Evolutionary conservation across 257 asterid genomes (phyloP).

Genomic region (Scutellaria minor): DNA sequence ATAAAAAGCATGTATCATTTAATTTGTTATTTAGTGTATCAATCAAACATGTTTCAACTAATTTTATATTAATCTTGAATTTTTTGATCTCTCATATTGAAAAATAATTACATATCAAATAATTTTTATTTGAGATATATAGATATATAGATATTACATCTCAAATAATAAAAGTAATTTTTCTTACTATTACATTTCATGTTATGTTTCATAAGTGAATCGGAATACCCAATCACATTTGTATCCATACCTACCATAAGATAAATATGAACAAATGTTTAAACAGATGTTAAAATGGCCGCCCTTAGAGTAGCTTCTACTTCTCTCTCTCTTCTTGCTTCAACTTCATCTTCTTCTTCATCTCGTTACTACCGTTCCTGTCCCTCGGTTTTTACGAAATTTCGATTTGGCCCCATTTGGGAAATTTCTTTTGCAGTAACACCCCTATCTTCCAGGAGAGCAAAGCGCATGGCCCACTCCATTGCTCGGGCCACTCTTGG

Average conservation of each 20-base stretch:
- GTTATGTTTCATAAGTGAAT: too few relatives aligned
- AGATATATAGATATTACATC: too few relatives aligned
- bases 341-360: constrained; percentile 40
- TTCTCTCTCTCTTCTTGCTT: constrained; percentile 44
- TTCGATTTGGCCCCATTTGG: constrained; percentile 35
- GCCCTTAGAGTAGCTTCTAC: constrained; percentile 52
- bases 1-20: too few relatives aligned
- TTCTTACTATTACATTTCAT: too few relatives aligned
- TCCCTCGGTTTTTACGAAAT: constrained; percentile 49
- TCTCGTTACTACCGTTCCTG: constrained; percentile 32
- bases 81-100: too few relatives aligned
- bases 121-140: too few relatives aligned
- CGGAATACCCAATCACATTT: too few relatives aligned
- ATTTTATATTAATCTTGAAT: too few relatives aligned
- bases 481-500: constrained; percentile 65
- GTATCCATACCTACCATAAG: background rate
- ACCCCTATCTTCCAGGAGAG: constrained; percentile 34
- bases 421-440: constrained; percentile 38
- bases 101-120: too few relatives aligned
- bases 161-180: too few relatives aligned
- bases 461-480: constrained; percentile 59
- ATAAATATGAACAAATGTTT: constrained; percentile 37
- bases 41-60: too few relatives aligned
- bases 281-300: constrained; percentile 43
- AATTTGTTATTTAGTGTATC: too few relatives aligned